Percentiles rank a stretch among this genome's conserved stretches.
Conservation (phyloP, 306 rosid genomes). For the Dalbergia cochinchinensis region DNA sequence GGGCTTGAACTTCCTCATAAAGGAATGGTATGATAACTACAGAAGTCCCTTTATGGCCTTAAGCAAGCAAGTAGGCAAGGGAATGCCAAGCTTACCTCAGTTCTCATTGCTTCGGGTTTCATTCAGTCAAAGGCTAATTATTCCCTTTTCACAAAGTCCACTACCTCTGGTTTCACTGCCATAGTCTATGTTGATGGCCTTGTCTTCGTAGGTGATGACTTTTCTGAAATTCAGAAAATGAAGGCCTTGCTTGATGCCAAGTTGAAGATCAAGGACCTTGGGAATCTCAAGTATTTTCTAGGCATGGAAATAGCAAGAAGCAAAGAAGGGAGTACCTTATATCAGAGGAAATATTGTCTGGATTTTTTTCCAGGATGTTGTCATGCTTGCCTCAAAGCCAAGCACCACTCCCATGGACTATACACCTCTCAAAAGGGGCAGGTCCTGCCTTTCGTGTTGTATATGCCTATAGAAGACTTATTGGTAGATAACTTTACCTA, state of each 20-base stretch:
- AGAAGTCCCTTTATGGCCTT: background rate
- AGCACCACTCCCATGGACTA: background rate
- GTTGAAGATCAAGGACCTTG: background rate
- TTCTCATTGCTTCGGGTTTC: background rate
- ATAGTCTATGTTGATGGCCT: background rate
- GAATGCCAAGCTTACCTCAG: background rate
- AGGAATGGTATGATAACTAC: background rate
- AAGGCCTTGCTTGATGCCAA: background rate
- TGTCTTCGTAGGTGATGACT: background rate
- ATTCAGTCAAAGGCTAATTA: background rate
- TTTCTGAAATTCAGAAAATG: rapidly evolving
- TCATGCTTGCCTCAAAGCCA: background rate
- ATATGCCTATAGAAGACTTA: background rate
- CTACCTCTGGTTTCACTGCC: background rate
- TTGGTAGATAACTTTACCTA: background rate
- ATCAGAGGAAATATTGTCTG: background rate
- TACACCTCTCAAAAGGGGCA: rapidly evolving
- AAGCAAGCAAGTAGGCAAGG: background rate
- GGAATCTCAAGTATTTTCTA: no score
- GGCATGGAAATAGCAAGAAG: background rate
- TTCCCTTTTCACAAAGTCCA: background rate
- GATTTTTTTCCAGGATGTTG: background rate
- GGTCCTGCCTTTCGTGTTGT: background rate
- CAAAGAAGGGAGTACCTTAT: background rate
- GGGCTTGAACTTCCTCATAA: no score